Conservation (phyloP, 805 yeast genomes). For the Ogataea methanolica region DNA sequence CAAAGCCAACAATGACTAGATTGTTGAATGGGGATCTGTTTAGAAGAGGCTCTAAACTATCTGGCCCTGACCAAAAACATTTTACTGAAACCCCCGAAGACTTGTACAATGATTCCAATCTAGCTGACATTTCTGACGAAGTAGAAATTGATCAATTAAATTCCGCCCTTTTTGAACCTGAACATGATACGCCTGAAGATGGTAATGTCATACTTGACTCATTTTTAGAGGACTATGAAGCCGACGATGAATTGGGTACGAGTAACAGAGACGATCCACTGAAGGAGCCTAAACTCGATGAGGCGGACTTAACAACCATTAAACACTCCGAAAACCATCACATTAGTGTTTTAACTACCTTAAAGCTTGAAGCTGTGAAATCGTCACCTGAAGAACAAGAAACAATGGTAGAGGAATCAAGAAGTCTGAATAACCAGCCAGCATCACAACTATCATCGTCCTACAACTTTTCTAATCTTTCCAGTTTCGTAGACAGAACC, state of each 20-base stretch:
- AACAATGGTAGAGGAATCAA: neutral
- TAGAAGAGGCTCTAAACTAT: neutral
- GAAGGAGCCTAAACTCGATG: too few relatives aligned
- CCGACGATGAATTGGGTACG: neutral
- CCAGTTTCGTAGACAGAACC: too few relatives aligned
- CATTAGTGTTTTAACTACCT: too few relatives aligned
- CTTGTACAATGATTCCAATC: neutral
- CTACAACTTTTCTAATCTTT: too few relatives aligned
- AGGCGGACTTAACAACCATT: too few relatives aligned
- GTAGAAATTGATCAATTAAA: constrained; percentile 4
- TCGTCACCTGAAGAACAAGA: too few relatives aligned
- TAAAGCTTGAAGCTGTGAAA: too few relatives aligned
- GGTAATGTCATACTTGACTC: neutral
- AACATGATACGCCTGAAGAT: constrained; percentile 16
- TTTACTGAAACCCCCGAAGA: neutral
- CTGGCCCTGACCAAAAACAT: neutral
- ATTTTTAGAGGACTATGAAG: neutral
- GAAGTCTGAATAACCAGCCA: neutral
- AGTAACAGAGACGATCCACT: neutral
- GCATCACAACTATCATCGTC: too few relatives aligned
- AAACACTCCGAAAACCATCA: too few relatives aligned
- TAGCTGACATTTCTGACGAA: neutral
- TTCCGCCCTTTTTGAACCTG: constrained; percentile 16
- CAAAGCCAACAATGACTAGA: too few relatives aligned
- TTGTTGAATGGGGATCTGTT: too few relatives aligned